Base-by-base conservation (phyloP, 306 rosid genomes). In the Hippophae rhamnoides region DNA sequence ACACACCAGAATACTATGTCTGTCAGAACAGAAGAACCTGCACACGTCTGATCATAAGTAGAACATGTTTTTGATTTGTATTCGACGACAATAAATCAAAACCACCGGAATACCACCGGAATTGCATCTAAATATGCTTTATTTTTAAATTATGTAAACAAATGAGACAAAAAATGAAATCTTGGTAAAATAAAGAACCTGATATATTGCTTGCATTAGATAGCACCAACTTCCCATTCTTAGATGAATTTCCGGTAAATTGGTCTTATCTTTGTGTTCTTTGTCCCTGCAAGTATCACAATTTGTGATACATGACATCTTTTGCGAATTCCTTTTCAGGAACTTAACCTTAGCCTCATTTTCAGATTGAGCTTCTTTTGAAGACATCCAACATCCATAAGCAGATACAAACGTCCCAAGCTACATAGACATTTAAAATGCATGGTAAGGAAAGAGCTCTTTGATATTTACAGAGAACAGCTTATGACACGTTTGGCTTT, bases 1-100 rank as follows among this genome's bases (percentile, higher is more conserved):
- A 86, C 74, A 52, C 87, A 72, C 95, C 95, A 83, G 64, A 83
- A 86, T 47, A 86, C 82, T 10, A 76, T 57, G 64, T 86, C 95
- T 54, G 95, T 86, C 23, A 86, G 49, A 59, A 83, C 64, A 48
- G 78, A 78, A 52, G 95, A 87, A 40, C 85, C 90, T 57, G 84
- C 90, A 25, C 84, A 68, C 4, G 77, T 81, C 90, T 86, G 82
- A 18, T 46, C 27, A 49, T 47, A 64, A 51, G 72, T 27, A 44
- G 43, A 64, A 46, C 43, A 23, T 18, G 23, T 18, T 18, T 18
- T 18, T 18, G 0, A 18, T 18, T 18, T 18, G 23, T 18, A 18
- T 18, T 18, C 23, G 23, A 18, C 23, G 23, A 18, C 23, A 18
- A 18, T 18, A 18, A 18, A 18, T 18, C 23, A 18, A 18, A 18